Base-by-base conservation (phyloP, 768 basidiomycete species). In the Amylocystis lapponica region DNA sequence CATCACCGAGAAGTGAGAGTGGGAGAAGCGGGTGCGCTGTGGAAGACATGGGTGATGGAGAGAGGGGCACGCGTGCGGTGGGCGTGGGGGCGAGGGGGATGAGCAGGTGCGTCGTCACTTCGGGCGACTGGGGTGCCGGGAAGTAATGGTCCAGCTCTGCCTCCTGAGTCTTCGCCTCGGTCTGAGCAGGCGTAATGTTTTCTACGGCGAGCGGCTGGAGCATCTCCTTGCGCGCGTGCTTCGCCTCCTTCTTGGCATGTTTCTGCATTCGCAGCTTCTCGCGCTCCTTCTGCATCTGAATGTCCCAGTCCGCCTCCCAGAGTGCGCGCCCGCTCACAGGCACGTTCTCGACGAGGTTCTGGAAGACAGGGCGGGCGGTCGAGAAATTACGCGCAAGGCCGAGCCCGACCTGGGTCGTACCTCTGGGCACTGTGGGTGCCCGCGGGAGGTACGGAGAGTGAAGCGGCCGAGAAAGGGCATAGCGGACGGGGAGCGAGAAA, bases 31-130 rank as follows among this genome's bases (percentile, higher is more conserved):
- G 61, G 51, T 60, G 59, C 4, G 51, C 39, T 12, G 48, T 47
- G 7, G 50, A 50, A 23, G 51, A 17, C 51, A 48, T 10, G 46
- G 59, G 33, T 45, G 61, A 37, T 65, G 37, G 38, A 5, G 57
- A 65, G 39, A 89, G 68, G 3, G 86, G 86, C 9, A 78, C 59
- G n/a, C 81, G 79, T 10, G 38, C 21, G 0, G 79, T 78, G 7
- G 86, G 82, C 2, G 83, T 83, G 1, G 88, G 86, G 0, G 81
- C 82, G 46, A 91, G 75, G 40, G 88, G 86, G 23, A 91, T 73
- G 37, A 86, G 73, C 38, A 91, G 77, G 50, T 70, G 71, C 8
- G 87, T 86, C 10, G 75, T 80, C 4, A 82, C 76, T 4, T 60
- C 53, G 20, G 57, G 51, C 25, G 53, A 47, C 27, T 58, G 50